phyloP scores from a whole-genome alignment of 129 eudicot genomes.

The Flaveria ramosissima region DNA sequence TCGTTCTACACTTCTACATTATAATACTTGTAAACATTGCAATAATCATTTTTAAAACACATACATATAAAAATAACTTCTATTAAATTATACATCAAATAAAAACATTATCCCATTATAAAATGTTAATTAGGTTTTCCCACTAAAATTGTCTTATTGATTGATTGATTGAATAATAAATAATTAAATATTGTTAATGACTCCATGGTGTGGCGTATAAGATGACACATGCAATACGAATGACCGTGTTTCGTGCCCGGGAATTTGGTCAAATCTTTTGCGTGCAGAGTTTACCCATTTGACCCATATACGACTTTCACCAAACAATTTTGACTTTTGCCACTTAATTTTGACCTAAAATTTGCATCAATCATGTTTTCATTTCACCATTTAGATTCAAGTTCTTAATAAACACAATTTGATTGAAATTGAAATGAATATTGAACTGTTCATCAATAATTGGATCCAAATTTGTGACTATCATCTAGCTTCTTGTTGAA shows the following conservation, averaged over 20 bases:
- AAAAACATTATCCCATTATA: not conserved
- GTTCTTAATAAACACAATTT: not conserved
- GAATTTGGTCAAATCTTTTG: conserved; percentile 21
- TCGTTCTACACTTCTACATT: not conserved
- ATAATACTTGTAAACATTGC: not conserved
- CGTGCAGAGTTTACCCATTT: conserved; percentile 14
- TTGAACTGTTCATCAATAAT: conserved; percentile 10
- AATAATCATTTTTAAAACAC: not conserved
- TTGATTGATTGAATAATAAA: not conserved
- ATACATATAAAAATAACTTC: not conserved
- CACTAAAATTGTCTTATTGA: conserved; percentile 8
- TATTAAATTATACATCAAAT: not conserved
- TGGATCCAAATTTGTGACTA: conserved; percentile 23
- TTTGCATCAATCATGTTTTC: conserved; percentile 24
- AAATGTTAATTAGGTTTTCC: conserved; percentile 15
- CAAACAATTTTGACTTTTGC: conserved; percentile 5
- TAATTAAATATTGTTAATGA: not conserved
- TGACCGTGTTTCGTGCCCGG: conserved; percentile 30
- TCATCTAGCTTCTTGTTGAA: conserved; percentile 31
- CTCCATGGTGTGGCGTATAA: conserved; percentile 10
- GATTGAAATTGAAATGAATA: not conserved
- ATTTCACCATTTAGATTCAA: conserved; percentile 10
- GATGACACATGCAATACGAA: conserved; percentile 31
- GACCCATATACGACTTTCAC: not conserved
- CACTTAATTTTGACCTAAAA: conserved; percentile 5